These are phyloP conservation scores for Penicillium sp. DNA, from an alignment of 2,329 filamentous ascomycete genomes.

Conservation along the genomic window DNA sequence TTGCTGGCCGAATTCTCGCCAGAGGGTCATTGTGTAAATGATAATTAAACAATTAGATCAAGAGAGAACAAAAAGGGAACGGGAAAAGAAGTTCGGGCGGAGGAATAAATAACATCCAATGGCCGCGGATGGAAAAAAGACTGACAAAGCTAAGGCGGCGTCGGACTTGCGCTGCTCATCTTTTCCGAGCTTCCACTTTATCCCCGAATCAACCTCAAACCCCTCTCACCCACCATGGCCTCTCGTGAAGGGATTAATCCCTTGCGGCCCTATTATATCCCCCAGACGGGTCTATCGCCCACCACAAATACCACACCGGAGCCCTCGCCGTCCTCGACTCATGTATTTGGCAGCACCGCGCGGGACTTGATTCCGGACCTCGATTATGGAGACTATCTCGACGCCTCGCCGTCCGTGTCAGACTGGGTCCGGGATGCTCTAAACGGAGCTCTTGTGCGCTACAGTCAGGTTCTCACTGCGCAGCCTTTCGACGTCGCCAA, in stretches of 20 bases:
- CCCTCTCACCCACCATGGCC: constrained; percentile 39
- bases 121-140: constrained; percentile 19
- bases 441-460: constrained; percentile 86
- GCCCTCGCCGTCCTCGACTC: constrained; percentile 37
- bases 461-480: constrained; percentile 78
- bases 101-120: constrained; percentile 17
- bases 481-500: constrained; percentile 98
- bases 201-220: constrained; percentile 8
- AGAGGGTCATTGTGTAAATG: constrained; percentile 28
- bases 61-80: constrained; percentile 20
- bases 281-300: constrained; percentile 57
- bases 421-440: constrained; percentile 70
- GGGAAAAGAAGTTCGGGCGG: constrained; percentile 9
- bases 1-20: constrained; percentile 31
- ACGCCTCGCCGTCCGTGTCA: constrained; percentile 67
- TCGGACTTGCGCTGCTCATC: constrained; percentile 13
- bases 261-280: constrained; percentile 57
- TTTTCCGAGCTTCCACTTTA: constrained; percentile 16
- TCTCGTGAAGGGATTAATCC: constrained; percentile 53
- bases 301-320: constrained; percentile 34
- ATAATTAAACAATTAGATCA: constrained; percentile 8
- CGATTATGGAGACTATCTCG: constrained; percentile 85
- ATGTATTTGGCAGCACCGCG: constrained; percentile 58
- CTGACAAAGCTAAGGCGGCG: constrained; percentile 23
- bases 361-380: constrained; percentile 84